A percentile compares a stretch with the other conserved stretches of the same genome.
These are phyloP conservation scores for Chlamydomonas sp. DNA, from an alignment of 139 green algal genomes.

Conservation along the genomic window DNA sequence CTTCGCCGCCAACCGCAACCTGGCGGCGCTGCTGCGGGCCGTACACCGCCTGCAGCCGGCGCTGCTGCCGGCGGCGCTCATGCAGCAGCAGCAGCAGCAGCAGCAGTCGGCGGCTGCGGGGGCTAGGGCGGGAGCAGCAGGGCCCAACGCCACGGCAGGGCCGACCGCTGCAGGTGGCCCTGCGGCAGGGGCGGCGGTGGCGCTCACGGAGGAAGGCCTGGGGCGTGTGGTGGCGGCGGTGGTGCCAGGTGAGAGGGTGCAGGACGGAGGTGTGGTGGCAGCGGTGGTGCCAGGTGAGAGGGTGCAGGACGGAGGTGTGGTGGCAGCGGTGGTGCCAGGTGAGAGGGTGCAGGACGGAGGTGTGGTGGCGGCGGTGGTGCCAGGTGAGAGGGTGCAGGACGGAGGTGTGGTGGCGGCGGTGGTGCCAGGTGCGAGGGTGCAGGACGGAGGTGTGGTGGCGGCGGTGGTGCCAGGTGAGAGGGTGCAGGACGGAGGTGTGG, in stretches of 20 bases:
- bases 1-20: conserved; percentile 1
- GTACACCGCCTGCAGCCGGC: conserved; percentile 16
- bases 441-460: background rate
- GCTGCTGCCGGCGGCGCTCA: background rate
- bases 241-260: no score
- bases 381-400: background rate
- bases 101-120: background rate
- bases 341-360: background rate
- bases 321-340: no score
- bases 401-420: background rate
- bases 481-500: background rate
- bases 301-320: no score
- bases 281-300: no score
- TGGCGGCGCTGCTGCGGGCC: background rate
- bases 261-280: no score
- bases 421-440: background rate
- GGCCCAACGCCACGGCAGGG: background rate
- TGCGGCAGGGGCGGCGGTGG: no score
- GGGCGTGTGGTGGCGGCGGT: no score
- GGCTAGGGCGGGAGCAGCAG: background rate
- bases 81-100: background rate
- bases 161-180: no score
- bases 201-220: no score
- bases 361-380: background rate
- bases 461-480: no score